phyloP scores from a whole-genome alignment of 192 early-diverging fungal species.

The Rhizophagus prolifer region DNA sequence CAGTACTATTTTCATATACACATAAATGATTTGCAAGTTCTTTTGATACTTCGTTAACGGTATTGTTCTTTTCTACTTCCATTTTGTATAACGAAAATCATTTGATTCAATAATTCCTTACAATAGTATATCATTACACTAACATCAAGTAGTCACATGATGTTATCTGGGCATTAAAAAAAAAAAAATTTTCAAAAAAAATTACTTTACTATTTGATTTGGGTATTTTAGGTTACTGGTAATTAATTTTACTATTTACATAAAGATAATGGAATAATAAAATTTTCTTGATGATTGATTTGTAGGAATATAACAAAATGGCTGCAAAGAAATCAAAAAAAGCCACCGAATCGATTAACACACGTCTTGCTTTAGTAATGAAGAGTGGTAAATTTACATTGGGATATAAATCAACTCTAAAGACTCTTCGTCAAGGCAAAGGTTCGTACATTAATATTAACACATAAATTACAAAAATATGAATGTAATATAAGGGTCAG shows the following conservation, averaged over 20 bases:
- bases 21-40: conserved; percentile 23
- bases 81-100: too few species aligned
- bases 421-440: conserved; percentile 96
- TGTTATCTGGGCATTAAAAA: background rate
- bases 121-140: too few species aligned
- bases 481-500: conserved; percentile 40
- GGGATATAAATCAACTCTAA: conserved; percentile 99
- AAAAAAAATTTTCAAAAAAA: background rate
- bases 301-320: conserved; percentile 1
- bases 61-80: background rate
- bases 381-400: conserved; percentile 98
- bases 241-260: background rate
- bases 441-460: conserved; percentile 52
- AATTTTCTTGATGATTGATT: background rate
- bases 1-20: background rate
- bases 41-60: background rate
- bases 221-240: background rate
- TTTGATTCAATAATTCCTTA: too few species aligned
- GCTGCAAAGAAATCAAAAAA: conserved; percentile 78
- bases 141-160: background rate
- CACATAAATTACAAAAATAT: background rate
- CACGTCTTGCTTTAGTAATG: conserved; percentile 97
- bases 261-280: background rate
- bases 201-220: too few species aligned
- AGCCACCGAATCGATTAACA: conserved; percentile 94